These are phyloP conservation scores for Cichorium intybus DNA, from an alignment of 140 eudicot species.

Conservation along the genomic window DNA sequence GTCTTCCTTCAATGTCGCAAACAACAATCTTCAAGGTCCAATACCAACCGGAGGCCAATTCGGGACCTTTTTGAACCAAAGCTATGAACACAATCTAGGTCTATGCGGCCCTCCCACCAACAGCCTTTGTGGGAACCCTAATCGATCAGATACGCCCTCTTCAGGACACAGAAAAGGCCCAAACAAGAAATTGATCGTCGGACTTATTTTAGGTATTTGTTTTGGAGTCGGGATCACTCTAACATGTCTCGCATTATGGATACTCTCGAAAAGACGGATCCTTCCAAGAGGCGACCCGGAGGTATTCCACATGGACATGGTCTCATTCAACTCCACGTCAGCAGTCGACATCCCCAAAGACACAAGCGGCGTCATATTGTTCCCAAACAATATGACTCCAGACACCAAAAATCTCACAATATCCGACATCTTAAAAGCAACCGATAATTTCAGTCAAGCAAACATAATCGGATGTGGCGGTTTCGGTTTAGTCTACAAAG, in stretches of 20 bases:
- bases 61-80: slow-evolving; percentile 50
- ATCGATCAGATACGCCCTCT: slow-evolving; percentile 11
- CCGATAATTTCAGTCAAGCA: slow-evolving; percentile 65
- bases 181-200: slow-evolving; percentile 47
- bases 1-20: slow-evolving; percentile 61
- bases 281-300: slow-evolving; percentile 59
- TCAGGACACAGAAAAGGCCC: slow-evolving; percentile 24
- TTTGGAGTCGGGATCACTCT: slow-evolving; percentile 51
- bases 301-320: slow-evolving; percentile 38
- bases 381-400: slow-evolving; percentile 41
- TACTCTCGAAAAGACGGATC: slow-evolving; percentile 56
- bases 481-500: slow-evolving; percentile 70
- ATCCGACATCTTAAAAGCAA: slow-evolving; percentile 63
- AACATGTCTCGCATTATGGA: slow-evolving; percentile 46
- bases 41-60: slow-evolving; percentile 81
- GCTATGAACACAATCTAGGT: slow-evolving; percentile 49
- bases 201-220: slow-evolving; percentile 53
- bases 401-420: slow-evolving; percentile 46
- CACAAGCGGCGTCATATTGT: slow-evolving; percentile 49
- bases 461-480: slow-evolving; percentile 80
- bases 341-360: slow-evolving; percentile 46
- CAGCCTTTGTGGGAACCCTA: slow-evolving; percentile 26
- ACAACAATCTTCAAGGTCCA: slow-evolving; percentile 62
- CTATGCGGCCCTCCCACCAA: slow-evolving; percentile 52
- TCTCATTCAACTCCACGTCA: slow-evolving; percentile 52